phyloP scores from a whole-genome alignment of 2,329 filamentous ascomycete species.

The Coniochaeta sp. region DNA sequence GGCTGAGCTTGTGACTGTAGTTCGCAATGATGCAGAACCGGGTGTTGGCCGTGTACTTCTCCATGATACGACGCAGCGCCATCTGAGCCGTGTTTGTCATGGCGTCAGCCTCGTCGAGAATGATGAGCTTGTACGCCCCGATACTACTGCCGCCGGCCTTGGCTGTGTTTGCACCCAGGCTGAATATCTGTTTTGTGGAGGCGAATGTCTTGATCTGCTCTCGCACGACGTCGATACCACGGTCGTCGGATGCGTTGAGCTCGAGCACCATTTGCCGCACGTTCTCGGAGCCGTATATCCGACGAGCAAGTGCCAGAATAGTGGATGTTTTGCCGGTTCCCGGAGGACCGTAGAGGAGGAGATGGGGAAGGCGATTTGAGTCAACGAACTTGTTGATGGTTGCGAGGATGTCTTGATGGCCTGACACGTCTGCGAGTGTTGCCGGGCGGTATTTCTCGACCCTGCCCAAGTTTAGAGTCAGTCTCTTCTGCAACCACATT shows the following conservation, averaged over 20 bases:
- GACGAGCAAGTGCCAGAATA: slow-evolving; percentile 81
- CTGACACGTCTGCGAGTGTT: slow-evolving; percentile 85
- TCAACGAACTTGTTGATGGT: slow-evolving; percentile 98
- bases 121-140: slow-evolving; percentile 87
- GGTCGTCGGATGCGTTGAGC: slow-evolving; percentile 92
- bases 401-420: slow-evolving; percentile 92
- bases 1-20: slow-evolving; percentile 96
- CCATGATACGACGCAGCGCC: slow-evolving; percentile 95
- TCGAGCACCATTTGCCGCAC: slow-evolving; percentile 98
- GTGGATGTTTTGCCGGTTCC: slow-evolving; percentile 98
- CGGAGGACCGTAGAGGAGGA: slow-evolving; percentile 92
- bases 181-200: slow-evolving; percentile 95
- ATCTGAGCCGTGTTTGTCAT: slow-evolving; percentile 99
- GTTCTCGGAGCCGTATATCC: slow-evolving; percentile 87
- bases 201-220: slow-evolving; percentile 99
- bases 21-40: slow-evolving; percentile 98
- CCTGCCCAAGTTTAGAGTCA: slow-evolving; percentile 37
- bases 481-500: neutral
- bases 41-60: slow-evolving; percentile 97
- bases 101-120: slow-evolving; percentile 96
- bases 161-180: slow-evolving; percentile 30
- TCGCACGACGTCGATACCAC: slow-evolving; percentile 94
- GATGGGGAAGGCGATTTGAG: slow-evolving; percentile 85
- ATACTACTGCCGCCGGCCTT: slow-evolving; percentile 34
- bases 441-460: slow-evolving; percentile 95